Evolutionary conservation across 169 alveolate species (phyloP).

Genomic region (Plasmodium berghei): DNA sequence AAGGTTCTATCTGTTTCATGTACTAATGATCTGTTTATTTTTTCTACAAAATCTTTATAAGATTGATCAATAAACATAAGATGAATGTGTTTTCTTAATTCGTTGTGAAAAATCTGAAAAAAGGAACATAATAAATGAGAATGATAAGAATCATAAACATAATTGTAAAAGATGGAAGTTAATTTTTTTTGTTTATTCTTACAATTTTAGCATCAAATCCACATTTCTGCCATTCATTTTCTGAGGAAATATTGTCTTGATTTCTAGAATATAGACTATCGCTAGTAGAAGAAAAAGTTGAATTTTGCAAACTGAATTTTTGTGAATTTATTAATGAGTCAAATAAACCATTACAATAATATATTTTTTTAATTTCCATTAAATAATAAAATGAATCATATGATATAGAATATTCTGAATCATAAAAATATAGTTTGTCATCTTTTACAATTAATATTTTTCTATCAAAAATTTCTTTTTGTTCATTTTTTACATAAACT

Average conservation of each 20-base stretch:
- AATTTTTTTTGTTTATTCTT: neutral
- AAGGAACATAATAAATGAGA: neutral
- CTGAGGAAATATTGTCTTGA: conserved; percentile 24
- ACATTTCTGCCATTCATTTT: conserved; percentile 75
- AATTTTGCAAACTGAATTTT: conserved; percentile 19
- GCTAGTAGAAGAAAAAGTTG: conserved; percentile 51
- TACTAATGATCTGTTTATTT: conserved; percentile 36
- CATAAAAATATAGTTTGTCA: conserved; percentile 50
- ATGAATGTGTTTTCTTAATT: conserved; percentile 49
- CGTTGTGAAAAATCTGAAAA: conserved; percentile 51
- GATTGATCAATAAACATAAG: conserved; percentile 51
- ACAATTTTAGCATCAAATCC: conserved; percentile 76
- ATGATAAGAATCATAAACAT: neutral
- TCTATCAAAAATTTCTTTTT: conserved; percentile 31
- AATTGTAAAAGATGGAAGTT: neutral
- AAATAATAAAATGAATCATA: conserved; percentile 69
- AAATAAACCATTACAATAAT: conserved; percentile 65
- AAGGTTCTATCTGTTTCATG: conserved; percentile 42
- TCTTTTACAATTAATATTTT: conserved; percentile 57
- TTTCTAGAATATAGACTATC: conserved; percentile 24
- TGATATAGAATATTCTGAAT: conserved; percentile 57
- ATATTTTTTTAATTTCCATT: conserved; percentile 72
- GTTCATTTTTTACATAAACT: conserved; percentile 60
- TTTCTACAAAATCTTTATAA: conserved; percentile 34
- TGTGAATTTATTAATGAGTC: conserved; percentile 61